Base-by-base conservation (phyloP, 2,329 filamentous ascomycete species). In the Venturia effusa region DNA sequence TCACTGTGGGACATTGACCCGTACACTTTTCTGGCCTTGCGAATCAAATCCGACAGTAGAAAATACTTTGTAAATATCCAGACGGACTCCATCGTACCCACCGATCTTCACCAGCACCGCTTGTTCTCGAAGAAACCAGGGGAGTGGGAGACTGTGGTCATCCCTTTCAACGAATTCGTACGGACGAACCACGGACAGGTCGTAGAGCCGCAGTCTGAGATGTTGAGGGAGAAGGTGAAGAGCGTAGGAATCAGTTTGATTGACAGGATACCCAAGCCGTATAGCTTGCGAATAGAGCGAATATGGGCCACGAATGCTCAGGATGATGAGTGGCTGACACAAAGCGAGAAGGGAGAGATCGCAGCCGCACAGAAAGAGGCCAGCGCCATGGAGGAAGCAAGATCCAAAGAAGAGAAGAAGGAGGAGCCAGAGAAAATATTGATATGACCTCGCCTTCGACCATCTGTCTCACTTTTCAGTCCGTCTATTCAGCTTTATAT, bases 11-110 rank as follows among this genome's bases (percentile, higher is more conserved):
- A 97, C 72, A 88, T 97, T 62, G 92, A 96, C 71, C 87, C 89
- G 2, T 97, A 96, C 76, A 79, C 83, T 15, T 97, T 92, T 75
- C 86, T 99, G 11, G 93, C 91, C 0, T 76, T 99, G 71, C 88
- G 92, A 17, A 82, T 99, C 69, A 94, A 92, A 74, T 93, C 90
- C 3, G 94, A 97, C 72, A 92, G 92, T 19, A 83, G 94, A 65
- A 88, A 90, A 70, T 99, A 97, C 78, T 90, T 96, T 65, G 85
- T 99, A 71, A 99, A 99, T 75, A 79, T 99, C 19, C 94, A 97
- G 79, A 96, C 92, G 3, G 93, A 99, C 72, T 90, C 89, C 1
- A 87, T 99, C 64, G 90, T 96, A 59, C 89, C 91, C 13, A 93
- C 92, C n/a, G 94, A 99, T 74, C 81, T 99, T 67, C 94, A 97